Evolutionary conservation across 805 yeast genomes (phyloP).

Genomic region (Candida coleopterorum): DNA sequence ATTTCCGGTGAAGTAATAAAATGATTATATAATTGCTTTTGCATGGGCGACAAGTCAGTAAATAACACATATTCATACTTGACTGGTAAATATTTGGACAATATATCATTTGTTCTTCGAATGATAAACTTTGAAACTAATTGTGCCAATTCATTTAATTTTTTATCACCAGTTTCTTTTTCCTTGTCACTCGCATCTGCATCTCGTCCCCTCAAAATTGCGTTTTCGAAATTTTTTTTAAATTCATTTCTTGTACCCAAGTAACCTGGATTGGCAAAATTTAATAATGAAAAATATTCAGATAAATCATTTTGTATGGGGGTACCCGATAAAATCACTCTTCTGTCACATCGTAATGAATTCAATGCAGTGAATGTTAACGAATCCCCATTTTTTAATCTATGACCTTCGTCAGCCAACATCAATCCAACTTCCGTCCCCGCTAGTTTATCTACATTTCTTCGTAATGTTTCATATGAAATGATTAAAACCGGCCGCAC

Average conservation of each 20-base stretch:
- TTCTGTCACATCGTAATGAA: conserved; percentile 75
- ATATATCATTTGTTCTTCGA: conserved; percentile 89
- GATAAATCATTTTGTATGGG: conserved; percentile 93
- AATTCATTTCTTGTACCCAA: conserved; percentile 83
- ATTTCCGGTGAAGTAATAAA: conserved; percentile 79
- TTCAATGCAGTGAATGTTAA: conserved; percentile 80
- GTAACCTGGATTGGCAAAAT: conserved; percentile 93
- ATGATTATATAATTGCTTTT: conserved; percentile 61
- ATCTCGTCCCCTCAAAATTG: conserved; percentile 82
- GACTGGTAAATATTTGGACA: conserved; percentile 90
- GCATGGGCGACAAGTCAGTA: conserved; percentile 77
- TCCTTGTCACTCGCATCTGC: conserved; percentile 84
- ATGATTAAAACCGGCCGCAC: conserved; percentile 92
- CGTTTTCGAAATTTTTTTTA: conserved; percentile 75
- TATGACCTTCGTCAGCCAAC: conserved; percentile 92
- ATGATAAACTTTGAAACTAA: conserved; percentile 87
- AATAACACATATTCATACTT: conserved; percentile 97
- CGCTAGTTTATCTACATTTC: conserved; percentile 71
- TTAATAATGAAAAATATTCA: conserved; percentile 92
- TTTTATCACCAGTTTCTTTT: conserved; percentile 59
- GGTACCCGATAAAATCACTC: conserved; percentile 90
- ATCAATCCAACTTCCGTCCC: conserved; percentile 90
- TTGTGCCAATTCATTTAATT: conserved; percentile 63
- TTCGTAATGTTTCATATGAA: conserved; percentile 87
- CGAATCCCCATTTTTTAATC: conserved; percentile 92